Base-by-base conservation (phyloP, 1,284 basidiomycete genomes). In the Ceratobasidium theobromae region DNA sequence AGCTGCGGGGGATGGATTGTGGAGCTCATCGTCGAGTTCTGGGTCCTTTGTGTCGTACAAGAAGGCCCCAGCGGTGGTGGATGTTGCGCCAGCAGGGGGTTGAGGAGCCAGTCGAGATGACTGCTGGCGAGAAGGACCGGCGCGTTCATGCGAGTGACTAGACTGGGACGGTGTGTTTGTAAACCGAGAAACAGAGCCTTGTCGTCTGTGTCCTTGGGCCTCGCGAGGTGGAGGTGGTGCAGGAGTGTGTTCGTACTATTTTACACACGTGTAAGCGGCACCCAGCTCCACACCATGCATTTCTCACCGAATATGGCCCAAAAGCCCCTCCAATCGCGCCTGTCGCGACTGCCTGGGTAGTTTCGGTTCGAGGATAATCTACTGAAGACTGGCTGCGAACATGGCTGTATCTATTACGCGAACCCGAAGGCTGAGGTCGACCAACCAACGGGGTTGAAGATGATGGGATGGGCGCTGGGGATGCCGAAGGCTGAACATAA, bases 1-100 rank as follows among this genome's bases (percentile, higher is more conserved):
- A n/a, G 53, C 53, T 25, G 66, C 57, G 11, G 70, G 69, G 40
- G 66, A 68, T 11, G 69, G 70, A 38, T 71, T 70, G 48, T 71
- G 71, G 4, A 70, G 49, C 11, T 65, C 60, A 45, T 72, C 70
- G 41, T 71, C 69, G n/a, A 69, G 55, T 33, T 71, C 69, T 8
- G 69, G 68, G 48, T 70, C 70, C 52, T 72, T 72, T 0, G 64
- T 62, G 60, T 70, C 70, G 68, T 66, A 68, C 30, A 68, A 58
- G 45, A 57, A 68, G 18, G 38, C 65, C 27, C 55, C 65, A 11
- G 66, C 62, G 53, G 65, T 55, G 14, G 68, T 69, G 9, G 57
- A 62, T 9, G 57, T 62, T 8, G 57, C 57, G 27, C 57, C 57
- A 8, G 46, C 57, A 33, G 64, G 65, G 23, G 52, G 25, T 27